These are phyloP conservation scores for Taxillus chinensis DNA, from an alignment of 164 flowering plant genomes.

Conservation along the genomic window DNA sequence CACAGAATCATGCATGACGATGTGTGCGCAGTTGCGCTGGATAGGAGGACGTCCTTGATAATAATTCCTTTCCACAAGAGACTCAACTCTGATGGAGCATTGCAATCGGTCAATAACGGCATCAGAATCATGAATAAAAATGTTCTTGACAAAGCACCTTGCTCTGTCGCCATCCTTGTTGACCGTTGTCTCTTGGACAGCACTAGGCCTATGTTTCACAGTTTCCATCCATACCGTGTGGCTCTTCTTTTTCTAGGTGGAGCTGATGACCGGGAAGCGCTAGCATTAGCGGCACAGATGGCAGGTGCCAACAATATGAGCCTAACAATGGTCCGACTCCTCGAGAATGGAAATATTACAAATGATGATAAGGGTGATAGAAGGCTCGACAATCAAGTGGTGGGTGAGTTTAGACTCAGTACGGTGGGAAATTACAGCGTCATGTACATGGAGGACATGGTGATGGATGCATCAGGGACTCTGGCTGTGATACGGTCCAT, in stretches of 20 bases:
- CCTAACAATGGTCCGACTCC: slow-evolving; percentile 12
- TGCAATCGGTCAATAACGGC: not conserved
- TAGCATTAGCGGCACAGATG: slow-evolving; percentile 5
- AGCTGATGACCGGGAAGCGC: not conserved
- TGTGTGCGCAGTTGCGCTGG: slow-evolving; percentile 13
- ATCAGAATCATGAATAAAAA: not conserved
- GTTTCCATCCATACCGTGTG: not conserved
- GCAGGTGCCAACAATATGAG: slow-evolving; percentile 6
- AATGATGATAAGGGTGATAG: slow-evolving; percentile 4
- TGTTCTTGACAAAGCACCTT: not conserved
- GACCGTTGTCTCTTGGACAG: not conserved
- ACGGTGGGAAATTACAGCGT: slow-evolving; percentile 6
- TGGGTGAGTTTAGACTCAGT: slow-evolving; percentile 10
- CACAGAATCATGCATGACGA: slow-evolving; percentile 17
- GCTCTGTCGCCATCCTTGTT: not conserved
- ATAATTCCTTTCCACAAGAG: slow-evolving; percentile 1
- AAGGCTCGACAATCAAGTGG: slow-evolving; percentile 12
- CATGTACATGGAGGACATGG: slow-evolving; percentile 18
- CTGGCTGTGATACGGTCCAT: slow-evolving; percentile 12
- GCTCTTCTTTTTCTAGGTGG: not conserved
- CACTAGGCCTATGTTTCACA: not conserved
- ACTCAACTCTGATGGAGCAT: not conserved
- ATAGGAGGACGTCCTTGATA: slow-evolving; percentile 10
- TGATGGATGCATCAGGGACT: slow-evolving; percentile 17
- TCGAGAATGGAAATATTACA: slow-evolving; percentile 9